phyloP scores from a whole-genome alignment of 805 yeast species.

The Zygosaccharomyces kombuchaensis region DNA sequence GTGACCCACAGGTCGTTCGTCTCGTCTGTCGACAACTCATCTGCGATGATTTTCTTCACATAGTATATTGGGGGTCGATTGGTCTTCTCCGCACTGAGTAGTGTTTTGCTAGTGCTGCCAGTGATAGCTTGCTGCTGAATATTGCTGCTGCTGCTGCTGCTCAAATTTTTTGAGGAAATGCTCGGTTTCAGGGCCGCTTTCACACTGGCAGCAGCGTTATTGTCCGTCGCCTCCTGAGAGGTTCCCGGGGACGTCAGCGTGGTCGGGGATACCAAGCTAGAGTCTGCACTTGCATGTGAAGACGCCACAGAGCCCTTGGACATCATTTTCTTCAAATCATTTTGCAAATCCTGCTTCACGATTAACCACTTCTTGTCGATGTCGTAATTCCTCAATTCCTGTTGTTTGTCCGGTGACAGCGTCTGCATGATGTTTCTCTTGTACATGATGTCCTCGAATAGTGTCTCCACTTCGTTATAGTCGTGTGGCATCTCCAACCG shows the following conservation, averaged over 20 bases:
- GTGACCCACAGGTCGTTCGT: conserved; percentile 86
- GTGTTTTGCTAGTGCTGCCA: conserved; percentile 23
- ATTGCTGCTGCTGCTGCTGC: conserved; percentile 1
- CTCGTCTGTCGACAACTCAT: conserved; percentile 62
- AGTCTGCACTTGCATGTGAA: conserved; percentile 10
- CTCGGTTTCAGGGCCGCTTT: conserved; percentile 3
- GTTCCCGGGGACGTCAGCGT: conserved; percentile 7
- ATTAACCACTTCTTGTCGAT: conserved; percentile 87
- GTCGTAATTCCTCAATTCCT: conserved; percentile 70
- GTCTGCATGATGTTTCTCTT: conserved; percentile 66
- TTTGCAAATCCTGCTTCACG: conserved; percentile 76
- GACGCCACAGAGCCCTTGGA: conserved; percentile 26
- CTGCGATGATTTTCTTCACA: conserved; percentile 68
- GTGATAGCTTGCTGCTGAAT: conserved; percentile 6
- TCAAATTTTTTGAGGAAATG: conserved; percentile 4
- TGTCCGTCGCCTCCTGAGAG: conserved; percentile 1
- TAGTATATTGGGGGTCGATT: conserved; percentile 64
- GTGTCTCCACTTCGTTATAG: conserved; percentile 59
- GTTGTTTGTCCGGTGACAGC: conserved; percentile 67
- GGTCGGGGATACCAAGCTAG: conserved; percentile 1
- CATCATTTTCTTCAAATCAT: conserved; percentile 60
- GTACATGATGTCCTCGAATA: conserved; percentile 77
- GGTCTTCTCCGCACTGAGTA: conserved; percentile 30
- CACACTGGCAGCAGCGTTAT: background rate
- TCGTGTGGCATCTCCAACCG: conserved; percentile 63